phyloP scores from a whole-genome alignment of 2,329 filamentous ascomycete species.

The Orbilia javanica region DNA sequence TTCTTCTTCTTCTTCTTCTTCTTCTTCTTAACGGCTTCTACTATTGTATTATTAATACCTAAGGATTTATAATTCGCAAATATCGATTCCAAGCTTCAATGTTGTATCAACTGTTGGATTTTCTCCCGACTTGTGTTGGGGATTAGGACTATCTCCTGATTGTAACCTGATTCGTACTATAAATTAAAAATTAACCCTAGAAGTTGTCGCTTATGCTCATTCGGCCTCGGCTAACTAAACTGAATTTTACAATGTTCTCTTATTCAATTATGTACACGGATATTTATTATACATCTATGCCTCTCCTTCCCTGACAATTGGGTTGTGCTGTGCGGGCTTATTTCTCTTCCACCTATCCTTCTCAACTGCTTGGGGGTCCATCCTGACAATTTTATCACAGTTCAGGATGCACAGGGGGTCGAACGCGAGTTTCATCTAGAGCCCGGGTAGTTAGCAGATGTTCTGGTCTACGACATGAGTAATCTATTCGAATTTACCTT shows the following conservation, averaged over 20 bases:
- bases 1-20: too few species aligned
- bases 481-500: conserved; percentile 70
- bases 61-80: background rate
- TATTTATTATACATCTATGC: conserved; percentile 31
- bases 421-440: conserved; percentile 80
- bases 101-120: background rate
- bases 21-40: background rate
- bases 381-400: conserved; percentile 76
- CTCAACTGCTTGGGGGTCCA: conserved; percentile 66
- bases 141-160: background rate
- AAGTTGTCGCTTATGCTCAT: background rate
- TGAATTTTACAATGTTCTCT: background rate
- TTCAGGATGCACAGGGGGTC: conserved; percentile 80
- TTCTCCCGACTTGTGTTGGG: background rate
- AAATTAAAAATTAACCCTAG: too few species aligned
- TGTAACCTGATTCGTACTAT: background rate
- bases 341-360: conserved; percentile 40
- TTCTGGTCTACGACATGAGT: conserved; percentile 1
- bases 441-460: background rate
- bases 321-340: conserved; percentile 38
- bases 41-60: background rate
- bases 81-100: background rate
- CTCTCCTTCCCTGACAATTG: conserved; percentile 18
- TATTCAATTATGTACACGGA: conserved; percentile 10
- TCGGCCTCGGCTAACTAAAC: background rate